Evolutionary conservation across 345 rosid genomes (phyloP).

Genomic region (Trapa bicornis): DNA sequence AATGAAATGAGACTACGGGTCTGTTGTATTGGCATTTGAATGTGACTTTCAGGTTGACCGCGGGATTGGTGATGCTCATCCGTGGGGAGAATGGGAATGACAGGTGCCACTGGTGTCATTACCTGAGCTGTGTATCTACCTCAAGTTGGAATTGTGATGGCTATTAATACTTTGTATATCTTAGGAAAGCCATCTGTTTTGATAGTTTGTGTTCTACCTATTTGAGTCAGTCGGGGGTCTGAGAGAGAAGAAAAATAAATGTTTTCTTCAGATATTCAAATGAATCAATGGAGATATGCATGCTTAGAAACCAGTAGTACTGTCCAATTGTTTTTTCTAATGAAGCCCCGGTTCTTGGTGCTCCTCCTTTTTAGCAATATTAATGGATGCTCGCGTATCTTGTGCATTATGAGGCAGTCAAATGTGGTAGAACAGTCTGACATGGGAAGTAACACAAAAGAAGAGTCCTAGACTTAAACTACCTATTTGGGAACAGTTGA

Average conservation of each 20-base stretch:
- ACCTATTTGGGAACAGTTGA: too few species aligned
- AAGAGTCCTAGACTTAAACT: too few species aligned
- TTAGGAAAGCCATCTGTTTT: neutral
- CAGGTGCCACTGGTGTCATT: conserved; percentile 83
- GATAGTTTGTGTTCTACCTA: neutral
- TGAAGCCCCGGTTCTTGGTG: neutral
- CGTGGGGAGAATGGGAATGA: conserved; percentile 51
- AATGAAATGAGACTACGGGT: neutral
- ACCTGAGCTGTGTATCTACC: conserved; percentile 69
- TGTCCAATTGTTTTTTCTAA: too few species aligned
- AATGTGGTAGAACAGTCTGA: conserved; percentile 5
- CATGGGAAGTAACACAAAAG: neutral
- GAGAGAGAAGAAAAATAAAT: neutral
- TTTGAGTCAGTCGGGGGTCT: neutral
- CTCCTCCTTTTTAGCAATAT: neutral
- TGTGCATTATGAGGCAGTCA: conserved; percentile 14
- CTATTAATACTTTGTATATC: neutral
- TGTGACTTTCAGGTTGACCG: conserved; percentile 34
- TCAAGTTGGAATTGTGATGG: conserved; percentile 59
- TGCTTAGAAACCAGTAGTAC: too few species aligned
- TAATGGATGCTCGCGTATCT: conserved; percentile 6
- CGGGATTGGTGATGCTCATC: conserved; percentile 54
- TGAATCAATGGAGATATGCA: too few species aligned
- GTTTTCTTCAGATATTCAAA: conserved; percentile 5
- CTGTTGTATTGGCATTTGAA: neutral